phyloP scores from a whole-genome alignment of 306 rosid genomes.

The Vicia sativa region DNA sequence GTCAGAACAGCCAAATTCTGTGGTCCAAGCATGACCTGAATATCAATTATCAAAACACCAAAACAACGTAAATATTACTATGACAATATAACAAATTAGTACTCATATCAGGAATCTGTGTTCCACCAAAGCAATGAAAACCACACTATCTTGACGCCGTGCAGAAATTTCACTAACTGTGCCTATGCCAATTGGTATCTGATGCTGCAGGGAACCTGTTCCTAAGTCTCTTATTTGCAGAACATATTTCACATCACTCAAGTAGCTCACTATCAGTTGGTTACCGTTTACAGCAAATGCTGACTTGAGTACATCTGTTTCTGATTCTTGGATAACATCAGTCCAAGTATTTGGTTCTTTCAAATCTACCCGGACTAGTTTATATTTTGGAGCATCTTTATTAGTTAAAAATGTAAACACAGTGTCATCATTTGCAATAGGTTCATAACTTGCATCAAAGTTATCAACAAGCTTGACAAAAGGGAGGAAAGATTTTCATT shows the following conservation, averaged over 20 bases:
- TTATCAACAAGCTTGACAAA: slow-evolving; percentile 73
- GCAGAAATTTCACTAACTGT: slow-evolving; percentile 73
- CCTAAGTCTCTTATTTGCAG: slow-evolving; percentile 82
- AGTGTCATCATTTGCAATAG: slow-evolving; percentile 79
- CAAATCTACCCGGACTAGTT: slow-evolving; percentile 79
- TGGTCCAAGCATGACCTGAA: slow-evolving; percentile 95
- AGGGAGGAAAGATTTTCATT: slow-evolving; percentile 69
- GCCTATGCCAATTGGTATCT: slow-evolving; percentile 88
- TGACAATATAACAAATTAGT: slow-evolving; percentile 19
- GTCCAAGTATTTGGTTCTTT: slow-evolving; percentile 74
- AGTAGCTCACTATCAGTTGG: slow-evolving; percentile 77
- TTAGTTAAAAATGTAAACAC: slow-evolving; percentile 78
- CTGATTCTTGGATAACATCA: slow-evolving; percentile 76
- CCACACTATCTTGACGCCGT: slow-evolving; percentile 64
- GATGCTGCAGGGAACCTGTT: slow-evolving; percentile 80
- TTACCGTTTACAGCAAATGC: slow-evolving; percentile 77
- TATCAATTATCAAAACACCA: slow-evolving; percentile 31
- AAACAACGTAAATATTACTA: slow-evolving; percentile 7
- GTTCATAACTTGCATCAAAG: slow-evolving; percentile 69
- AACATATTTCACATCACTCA: slow-evolving; percentile 89
- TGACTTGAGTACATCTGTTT: slow-evolving; percentile 77
- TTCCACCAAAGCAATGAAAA: slow-evolving; percentile 68
- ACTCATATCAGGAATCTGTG: slow-evolving; percentile 61
- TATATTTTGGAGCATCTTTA: slow-evolving; percentile 92
- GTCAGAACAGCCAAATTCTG: slow-evolving; percentile 92